Base-by-base conservation (phyloP, 768 basidiomycete species). In the Leucogyrophana mollusca region DNA sequence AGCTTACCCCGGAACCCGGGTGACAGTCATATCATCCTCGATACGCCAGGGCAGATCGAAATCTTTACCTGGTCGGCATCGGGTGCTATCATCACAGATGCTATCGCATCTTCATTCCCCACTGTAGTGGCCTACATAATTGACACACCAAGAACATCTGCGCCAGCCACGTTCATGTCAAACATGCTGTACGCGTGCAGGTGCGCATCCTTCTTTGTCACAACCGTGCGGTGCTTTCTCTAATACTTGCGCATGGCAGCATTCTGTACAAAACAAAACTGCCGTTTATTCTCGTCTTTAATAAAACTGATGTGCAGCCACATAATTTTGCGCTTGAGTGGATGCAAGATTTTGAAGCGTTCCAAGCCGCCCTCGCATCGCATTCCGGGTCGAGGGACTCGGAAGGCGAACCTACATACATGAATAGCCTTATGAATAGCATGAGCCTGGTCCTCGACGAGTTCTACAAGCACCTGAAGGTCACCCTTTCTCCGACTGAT, bases 31-130 rank as follows among this genome's bases (percentile, higher is more conserved):
- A 80, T 99, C 49, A 85, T 99, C 37, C 73, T 99, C 38, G 96
- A 99, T 59, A 99, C 96, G 0, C 96, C 96, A 5, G 96, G 96
- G 4, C 96, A 99, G 68, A 99, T 99, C 58, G 96, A 99, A 69
- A 99, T 98, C 54, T 99, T 99, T 63, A 99, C 96, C 40, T 99
- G 96, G 96, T 97, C 94, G 0, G 96, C 96, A 2, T 97, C 94
- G 37, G 96, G 96, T 4, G 87, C 95, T 9, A 99, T 99, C 60
- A 98, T 99, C 57, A 99, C 96, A 34, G 94, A 98, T 61, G 91
- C 96, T 14, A 76, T 99, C 34, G 96, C 96, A 1, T 90, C 91
- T 3, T 82, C 94, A 0, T 73, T 98, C 47, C 96, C 96, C 4
- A 87, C 96, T 2, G 91, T 95, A 25, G 84, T 99, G 27, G 96